phyloP scores from a whole-genome alignment of 148 eudicot species.

The Dysphania ambrosioides region DNA sequence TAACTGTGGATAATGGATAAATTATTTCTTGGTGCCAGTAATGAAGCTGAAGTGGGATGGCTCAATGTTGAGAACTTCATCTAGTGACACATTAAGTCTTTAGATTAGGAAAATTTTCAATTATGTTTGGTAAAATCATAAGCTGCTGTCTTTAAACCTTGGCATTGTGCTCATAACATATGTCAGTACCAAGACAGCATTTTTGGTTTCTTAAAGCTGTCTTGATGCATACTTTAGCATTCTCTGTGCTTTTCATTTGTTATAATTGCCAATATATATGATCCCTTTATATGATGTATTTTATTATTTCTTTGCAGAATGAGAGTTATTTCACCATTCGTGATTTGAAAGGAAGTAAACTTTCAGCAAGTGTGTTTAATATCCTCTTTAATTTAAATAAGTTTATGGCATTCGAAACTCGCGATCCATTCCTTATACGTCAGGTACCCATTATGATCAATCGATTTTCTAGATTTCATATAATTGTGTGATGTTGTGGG shows the following conservation, averaged over 20 bases:
- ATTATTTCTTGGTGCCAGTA: neutral
- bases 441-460: slow-evolving; percentile 49
- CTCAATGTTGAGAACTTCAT: neutral
- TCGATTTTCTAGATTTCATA: neutral
- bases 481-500: neutral
- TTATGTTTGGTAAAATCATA: too few relatives aligned
- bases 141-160: too few relatives aligned
- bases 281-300: slow-evolving; percentile 1
- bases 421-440: slow-evolving; percentile 95
- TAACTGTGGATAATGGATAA: neutral
- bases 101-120: too few relatives aligned
- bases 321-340: slow-evolving; percentile 72
- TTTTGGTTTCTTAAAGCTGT: neutral
- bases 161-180: neutral
- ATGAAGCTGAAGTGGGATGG: neutral
- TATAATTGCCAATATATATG: neutral
- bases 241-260: neutral
- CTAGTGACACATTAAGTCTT: neutral
- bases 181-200: too few relatives aligned
- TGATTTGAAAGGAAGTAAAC: slow-evolving; percentile 80
- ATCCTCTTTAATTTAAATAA: slow-evolving; percentile 91
- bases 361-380: slow-evolving; percentile 85
- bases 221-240: neutral
- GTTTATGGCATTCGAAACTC: slow-evolving; percentile 97
- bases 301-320: slow-evolving; percentile 44